These are phyloP conservation scores for Fomitopsis pulvina DNA, from an alignment of 768 basidiomycete genomes.

Conservation along the genomic window DNA sequence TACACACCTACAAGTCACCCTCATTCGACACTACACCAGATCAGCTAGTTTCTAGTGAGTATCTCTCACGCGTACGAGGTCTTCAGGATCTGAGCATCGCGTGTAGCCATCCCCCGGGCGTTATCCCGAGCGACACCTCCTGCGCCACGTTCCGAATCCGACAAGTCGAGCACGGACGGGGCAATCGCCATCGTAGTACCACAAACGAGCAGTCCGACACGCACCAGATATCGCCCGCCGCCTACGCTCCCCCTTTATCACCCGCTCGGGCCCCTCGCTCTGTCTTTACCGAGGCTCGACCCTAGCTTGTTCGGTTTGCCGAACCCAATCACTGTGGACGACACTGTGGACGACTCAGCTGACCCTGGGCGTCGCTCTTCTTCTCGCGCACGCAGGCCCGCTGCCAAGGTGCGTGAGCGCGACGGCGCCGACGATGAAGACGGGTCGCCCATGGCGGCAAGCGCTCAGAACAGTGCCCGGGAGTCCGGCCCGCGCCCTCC, in stretches of 20 bases:
- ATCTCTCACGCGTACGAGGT: background rate
- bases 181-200: background rate
- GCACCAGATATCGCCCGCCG: slow-evolving; percentile 2
- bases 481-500: slow-evolving; percentile 19
- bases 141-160: background rate
- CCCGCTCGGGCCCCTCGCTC: slow-evolving; percentile 54
- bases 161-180: background rate
- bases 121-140: background rate
- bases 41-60: background rate
- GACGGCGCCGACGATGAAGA: slow-evolving; percentile 24
- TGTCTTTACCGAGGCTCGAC: slow-evolving; percentile 60
- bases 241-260: slow-evolving; percentile 55
- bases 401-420: slow-evolving; percentile 43
- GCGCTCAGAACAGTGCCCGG: slow-evolving; percentile 23
- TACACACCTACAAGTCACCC: slow-evolving; percentile 6
- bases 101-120: background rate
- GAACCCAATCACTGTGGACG: slow-evolving; percentile 31
- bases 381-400: slow-evolving; percentile 39
- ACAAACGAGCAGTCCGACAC: background rate
- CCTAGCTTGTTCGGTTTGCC: slow-evolving; percentile 51
- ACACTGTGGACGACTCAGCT: slow-evolving; percentile 21
- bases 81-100: background rate
- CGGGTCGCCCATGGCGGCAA: slow-evolving; percentile 8
- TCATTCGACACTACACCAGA: background rate
- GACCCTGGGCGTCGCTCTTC: slow-evolving; percentile 38